These are phyloP conservation scores for Rhipidocladum racemiflorum DNA, from an alignment of 176 grass and related monocot genomes.

Conservation along the genomic window DNA sequence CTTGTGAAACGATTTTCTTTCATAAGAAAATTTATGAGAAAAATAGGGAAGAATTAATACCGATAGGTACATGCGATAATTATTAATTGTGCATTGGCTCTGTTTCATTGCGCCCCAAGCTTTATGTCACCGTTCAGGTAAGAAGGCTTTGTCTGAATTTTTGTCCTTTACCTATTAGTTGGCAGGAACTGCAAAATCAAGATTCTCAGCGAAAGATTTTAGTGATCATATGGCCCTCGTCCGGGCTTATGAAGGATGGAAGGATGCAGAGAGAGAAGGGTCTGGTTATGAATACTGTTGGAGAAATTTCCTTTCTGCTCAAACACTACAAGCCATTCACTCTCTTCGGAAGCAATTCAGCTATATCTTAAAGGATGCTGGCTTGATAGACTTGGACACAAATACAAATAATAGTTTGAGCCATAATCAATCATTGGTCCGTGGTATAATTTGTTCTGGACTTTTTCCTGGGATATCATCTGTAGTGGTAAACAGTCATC, in stretches of 20 bases:
- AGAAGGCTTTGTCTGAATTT: conserved; percentile 18
- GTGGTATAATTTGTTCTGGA: conserved; percentile 85
- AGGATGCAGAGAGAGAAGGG: conserved; percentile 94
- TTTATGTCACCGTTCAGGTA: conserved; percentile 15
- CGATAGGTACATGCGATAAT: background rate
- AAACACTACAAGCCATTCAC: conserved; percentile 95
- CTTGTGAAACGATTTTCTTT: background rate
- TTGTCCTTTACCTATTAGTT: conserved; percentile 46
- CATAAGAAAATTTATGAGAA: background rate
- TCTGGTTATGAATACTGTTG: conserved; percentile 96
- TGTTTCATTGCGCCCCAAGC: background rate
- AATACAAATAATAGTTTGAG: conserved; percentile 77
- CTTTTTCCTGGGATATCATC: conserved; percentile 92
- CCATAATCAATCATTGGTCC: conserved; percentile 91
- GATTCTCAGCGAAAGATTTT: conserved; percentile 96
- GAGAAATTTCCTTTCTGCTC: conserved; percentile 90
- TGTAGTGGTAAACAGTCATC: conserved; percentile 65
- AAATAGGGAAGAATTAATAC: background rate
- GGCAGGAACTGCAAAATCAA: conserved; percentile 95
- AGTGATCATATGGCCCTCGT: conserved; percentile 99
- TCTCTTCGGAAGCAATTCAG: conserved; percentile 92
- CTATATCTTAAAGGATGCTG: conserved; percentile 84
- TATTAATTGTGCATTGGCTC: background rate
- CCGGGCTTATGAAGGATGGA: conserved; percentile 96
- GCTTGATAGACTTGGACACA: conserved; percentile 68